Conservation (phyloP, 1,284 basidiomycete genomes). For the Marasmius oreades region DNA sequence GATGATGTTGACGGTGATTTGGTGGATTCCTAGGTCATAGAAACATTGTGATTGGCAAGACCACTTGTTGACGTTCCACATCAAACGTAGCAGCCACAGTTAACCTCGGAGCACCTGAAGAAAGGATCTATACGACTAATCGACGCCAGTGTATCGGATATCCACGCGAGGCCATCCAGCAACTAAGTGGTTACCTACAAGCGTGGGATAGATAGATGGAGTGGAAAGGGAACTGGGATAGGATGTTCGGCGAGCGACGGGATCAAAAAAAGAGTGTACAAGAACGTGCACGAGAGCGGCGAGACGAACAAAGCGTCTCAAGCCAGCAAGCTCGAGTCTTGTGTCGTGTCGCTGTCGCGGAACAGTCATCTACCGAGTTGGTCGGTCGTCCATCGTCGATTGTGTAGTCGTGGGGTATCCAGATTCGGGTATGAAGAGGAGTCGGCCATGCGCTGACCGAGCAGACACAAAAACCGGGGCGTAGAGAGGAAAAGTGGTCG, state of each 20-base stretch:
- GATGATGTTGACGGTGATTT: not conserved
- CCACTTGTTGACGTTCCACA: not conserved
- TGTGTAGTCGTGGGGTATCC: not conserved
- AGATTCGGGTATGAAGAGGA: not conserved
- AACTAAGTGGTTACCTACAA: constrained; percentile 69
- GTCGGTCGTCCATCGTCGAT: constrained; percentile 29
- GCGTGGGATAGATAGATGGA: constrained; percentile 43
- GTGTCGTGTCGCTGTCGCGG: constrained; percentile 57
- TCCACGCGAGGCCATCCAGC: constrained; percentile 64
- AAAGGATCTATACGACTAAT: constrained; percentile 18
- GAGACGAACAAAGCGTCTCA: constrained; percentile 54
- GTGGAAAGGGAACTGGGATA: constrained; percentile 45
- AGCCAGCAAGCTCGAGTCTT: constrained; percentile 55
- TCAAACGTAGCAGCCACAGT: not conserved
- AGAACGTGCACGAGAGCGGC: constrained; percentile 50
- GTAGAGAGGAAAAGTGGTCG: not conserved
- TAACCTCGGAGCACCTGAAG: not conserved
- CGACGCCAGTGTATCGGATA: constrained; percentile 67
- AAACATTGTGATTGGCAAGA: not conserved
- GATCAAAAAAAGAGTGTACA: constrained; percentile 44
- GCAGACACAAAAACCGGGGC: not conserved
- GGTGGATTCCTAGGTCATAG: not conserved
- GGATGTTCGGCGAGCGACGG: constrained; percentile 35
- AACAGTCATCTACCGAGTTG: constrained; percentile 41
- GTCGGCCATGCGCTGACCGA: constrained; percentile 1